These are phyloP conservation scores for Globisporangium nodosum DNA, from an alignment of 352 stramenopile genomes.

Conservation along the genomic window DNA sequence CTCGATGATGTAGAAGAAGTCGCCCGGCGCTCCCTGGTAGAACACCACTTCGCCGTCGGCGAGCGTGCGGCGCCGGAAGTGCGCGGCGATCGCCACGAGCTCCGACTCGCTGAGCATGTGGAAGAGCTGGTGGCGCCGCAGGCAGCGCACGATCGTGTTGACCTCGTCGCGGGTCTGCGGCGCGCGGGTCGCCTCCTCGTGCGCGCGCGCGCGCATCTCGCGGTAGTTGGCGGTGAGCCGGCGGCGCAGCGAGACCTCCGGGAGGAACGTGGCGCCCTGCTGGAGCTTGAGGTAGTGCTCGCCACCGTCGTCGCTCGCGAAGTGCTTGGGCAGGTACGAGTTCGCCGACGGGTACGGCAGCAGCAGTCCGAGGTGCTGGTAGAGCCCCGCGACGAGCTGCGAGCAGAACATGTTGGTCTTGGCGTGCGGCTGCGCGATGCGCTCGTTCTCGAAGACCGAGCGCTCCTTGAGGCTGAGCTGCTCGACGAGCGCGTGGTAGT, in stretches of 20 bases:
- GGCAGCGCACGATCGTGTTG: slow-evolving; percentile 51
- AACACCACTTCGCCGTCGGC: slow-evolving; percentile 73
- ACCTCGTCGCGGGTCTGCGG: slow-evolving; percentile 30
- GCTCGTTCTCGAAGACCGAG: slow-evolving; percentile 80
- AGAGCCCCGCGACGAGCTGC: slow-evolving; percentile 70
- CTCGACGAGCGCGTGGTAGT: slow-evolving; percentile 53
- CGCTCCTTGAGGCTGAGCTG: slow-evolving; percentile 59
- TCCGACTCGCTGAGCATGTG: slow-evolving; percentile 70
- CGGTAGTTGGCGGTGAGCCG: slow-evolving; percentile 28
- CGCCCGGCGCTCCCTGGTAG: slow-evolving; percentile 68
- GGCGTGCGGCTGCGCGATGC: slow-evolving; percentile 30
- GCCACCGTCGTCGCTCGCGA: slow-evolving; percentile 40
- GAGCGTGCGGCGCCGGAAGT: slow-evolving; percentile 55
- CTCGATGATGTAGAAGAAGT: slow-evolving; percentile 83
- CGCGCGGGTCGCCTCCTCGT: slow-evolving; percentile 26
- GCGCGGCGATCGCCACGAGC: slow-evolving; percentile 39
- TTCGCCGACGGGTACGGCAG: slow-evolving; percentile 79
- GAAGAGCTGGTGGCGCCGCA: slow-evolving; percentile 78
- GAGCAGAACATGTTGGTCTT: slow-evolving; percentile 78
- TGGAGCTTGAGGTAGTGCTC: slow-evolving; percentile 73
- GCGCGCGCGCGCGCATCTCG: slow-evolving; percentile 18
- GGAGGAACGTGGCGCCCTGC: slow-evolving; percentile 60
- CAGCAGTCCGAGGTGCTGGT: slow-evolving; percentile 74
- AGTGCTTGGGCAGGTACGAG: slow-evolving; percentile 87
- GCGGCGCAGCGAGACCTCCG: slow-evolving; percentile 60